These are phyloP conservation scores for Stropharia rugosoannulata DNA, from an alignment of 768 basidiomycete genomes.

Conservation along the genomic window DNA sequence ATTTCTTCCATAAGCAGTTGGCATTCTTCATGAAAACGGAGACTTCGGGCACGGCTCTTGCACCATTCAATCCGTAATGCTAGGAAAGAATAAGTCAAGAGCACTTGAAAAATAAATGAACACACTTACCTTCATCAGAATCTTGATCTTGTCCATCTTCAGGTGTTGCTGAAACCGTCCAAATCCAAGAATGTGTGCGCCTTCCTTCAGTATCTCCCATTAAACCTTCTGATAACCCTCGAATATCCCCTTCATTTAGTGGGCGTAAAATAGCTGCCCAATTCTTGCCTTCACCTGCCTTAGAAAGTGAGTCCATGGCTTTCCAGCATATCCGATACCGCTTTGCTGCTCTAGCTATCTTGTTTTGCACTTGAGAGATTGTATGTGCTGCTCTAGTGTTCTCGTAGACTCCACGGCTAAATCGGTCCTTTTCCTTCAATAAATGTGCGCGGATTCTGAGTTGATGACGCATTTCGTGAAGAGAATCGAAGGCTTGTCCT, in stretches of 20 bases:
- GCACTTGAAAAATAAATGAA: neutral
- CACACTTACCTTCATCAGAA: too few relatives aligned
- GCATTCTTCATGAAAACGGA: neutral
- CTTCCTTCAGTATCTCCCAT: neutral
- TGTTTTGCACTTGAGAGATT: neutral
- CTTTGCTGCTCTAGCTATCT: neutral
- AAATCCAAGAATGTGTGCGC: neutral
- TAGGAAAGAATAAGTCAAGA: neutral
- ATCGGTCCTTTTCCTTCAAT: neutral
- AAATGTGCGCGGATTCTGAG: too few relatives aligned
- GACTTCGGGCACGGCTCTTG: too few relatives aligned
- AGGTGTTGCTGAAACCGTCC: neutral
- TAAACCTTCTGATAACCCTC: neutral
- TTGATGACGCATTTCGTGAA: too few relatives aligned
- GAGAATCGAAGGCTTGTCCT: neutral
- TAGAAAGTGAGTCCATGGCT: neutral
- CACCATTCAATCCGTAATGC: neutral
- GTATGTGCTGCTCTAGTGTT: neutral
- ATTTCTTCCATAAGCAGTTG: neutral
- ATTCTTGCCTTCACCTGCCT: neutral
- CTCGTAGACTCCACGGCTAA: neutral
- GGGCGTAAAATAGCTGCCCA: neutral
- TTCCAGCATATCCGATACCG: neutral
- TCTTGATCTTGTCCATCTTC: neutral
- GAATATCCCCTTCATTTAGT: neutral